Evolutionary conservation across 2,329 filamentous ascomycete species (phyloP), one percentile per base, ranked within the genome.

Genomic region (Botryotinia narcissicola): DNA sequence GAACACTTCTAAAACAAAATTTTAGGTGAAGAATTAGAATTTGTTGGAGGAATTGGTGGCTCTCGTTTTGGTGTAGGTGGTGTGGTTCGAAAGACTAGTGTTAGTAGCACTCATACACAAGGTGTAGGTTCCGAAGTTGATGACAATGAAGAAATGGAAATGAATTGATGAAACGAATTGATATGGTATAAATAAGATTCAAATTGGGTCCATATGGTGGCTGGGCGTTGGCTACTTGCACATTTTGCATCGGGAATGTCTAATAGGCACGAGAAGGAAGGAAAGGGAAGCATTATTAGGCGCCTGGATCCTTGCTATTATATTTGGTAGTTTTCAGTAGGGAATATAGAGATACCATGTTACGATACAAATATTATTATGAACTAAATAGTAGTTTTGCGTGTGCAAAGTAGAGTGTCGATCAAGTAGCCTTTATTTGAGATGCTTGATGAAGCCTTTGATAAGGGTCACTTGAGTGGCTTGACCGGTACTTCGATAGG

Each of bases 111-210:
- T 74, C 86, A 88, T 77, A 88, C 87, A 4, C 87, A 88, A 78
- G 83, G 86, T 77, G 51, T 68, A 35, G 78, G 77, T 74, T 88
- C 86, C 2, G 89, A 90, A 74, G 83, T 81, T 22, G 88, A 90
- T 62, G 89, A 90, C 29, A 88, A 89, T 66, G 89, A 90, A 69
- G 88, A 87, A 74, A 90, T 90, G 87, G 88, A 90, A 78, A 85
- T 90, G 81, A 72, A 35, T 72, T 76, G 74, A 59, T 79, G 73
- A 78, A 37, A 57, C 18, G 71, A n/a, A 37, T 40, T 68, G 59
- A 40, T 29, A 63, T 22, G 51, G 44, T 71, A 71, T 71, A 71
- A 40, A 71, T 63, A 44, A 51, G 40, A 57, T 54, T 35, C 61
- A 40, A 57, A 59, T 40, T 20, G 64, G 46, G 74, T 74, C 22